Conservation (phyloP, 208 protist species). For the Balamuthia mandrillaris region DNA sequence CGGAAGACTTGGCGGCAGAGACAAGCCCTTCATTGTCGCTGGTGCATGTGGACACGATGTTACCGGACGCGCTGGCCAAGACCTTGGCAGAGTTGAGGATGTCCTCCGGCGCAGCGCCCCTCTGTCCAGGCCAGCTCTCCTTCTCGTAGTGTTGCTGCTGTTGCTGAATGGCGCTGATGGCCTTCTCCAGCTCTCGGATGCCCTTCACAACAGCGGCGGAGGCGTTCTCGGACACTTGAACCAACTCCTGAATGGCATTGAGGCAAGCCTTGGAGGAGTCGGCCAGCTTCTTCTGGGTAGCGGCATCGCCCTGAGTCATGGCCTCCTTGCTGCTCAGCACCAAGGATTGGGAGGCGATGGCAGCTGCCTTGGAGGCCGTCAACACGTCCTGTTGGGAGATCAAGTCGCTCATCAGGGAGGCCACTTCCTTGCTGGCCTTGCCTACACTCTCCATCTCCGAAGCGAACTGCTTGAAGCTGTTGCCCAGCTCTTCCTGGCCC, state of each 20-base stretch:
- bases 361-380: constrained; percentile 6
- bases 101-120: background rate
- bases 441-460: constrained; percentile 15
- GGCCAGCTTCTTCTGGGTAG: constrained; percentile 10
- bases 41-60: constrained; percentile 35
- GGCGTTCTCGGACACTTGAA: background rate
- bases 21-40: constrained; percentile 27
- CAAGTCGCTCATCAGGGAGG: constrained; percentile 17
- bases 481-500: constrained; percentile 30
- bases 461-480: constrained; percentile 16
- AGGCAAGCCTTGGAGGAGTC: background rate
- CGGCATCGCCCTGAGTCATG: constrained; percentile 13
- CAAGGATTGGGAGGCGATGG: constrained; percentile 16
- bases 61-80: constrained; percentile 3
- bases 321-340: constrained; percentile 34
- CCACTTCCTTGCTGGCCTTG: constrained; percentile 30
- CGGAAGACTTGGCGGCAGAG: background rate
- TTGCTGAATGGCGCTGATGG: background rate
- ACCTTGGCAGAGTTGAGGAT: constrained; percentile 7
- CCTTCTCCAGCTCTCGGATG: constrained; percentile 37
- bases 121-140: background rate
- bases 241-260: constrained; percentile 33
- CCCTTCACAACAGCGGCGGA: constrained; percentile 20
- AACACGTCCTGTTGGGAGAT: constrained; percentile 33
- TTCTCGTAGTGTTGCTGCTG: constrained; percentile 15